Base-by-base conservation (phyloP, 2,329 filamentous ascomycete genomes). In the Fusarium longipes region DNA sequence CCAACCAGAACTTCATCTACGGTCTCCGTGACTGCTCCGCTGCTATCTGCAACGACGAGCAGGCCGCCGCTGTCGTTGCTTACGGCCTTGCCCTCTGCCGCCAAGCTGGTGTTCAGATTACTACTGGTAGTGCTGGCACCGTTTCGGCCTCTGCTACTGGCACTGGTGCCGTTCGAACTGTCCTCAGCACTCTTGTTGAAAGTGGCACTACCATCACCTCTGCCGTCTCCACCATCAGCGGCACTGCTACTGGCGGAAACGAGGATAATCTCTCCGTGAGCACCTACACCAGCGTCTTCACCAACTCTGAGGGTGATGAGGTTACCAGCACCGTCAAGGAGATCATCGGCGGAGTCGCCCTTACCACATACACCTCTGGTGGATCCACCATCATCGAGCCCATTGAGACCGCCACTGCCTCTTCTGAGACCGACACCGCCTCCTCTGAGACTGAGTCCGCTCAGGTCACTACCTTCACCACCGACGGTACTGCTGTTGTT, bases 1-100 rank as follows among this genome's bases (percentile, higher is more conserved):
- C 72, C 57, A 81, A 83, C 65, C 38, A 64, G 42, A 71, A 84
- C 78, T 86, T 84, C 75, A 70, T 77, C 57, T 84, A 80, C 66
- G 84, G 84, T 51, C 75, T 86, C 60, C 82, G 80, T 58, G 84
- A 86, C 78, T 86, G 84, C 77, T 80, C 83, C 18, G 66, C 70
- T 64, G 75, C 82, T 75, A 75, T 78, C 42, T 86, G 83, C 78
- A 56, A 67, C 58, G 57, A 69, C 15, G 67, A 75, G 17, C 74
- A 79, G 45, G 80, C 80, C 47, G 68, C 74, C 32, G 64, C 75
- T 39, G 79, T 77, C 56, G 72, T 85, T 38, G 55, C 70, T 27
- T 83, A 78, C 64, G 83, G 76, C 39, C 70, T 80, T 56, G 50
- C 70, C 14, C 59, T 80, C 57, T 86, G 83, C 74, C 58, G 73